Base-by-base conservation (phyloP, 148 eudicot genomes). In the Linanthus parryae region DNA sequence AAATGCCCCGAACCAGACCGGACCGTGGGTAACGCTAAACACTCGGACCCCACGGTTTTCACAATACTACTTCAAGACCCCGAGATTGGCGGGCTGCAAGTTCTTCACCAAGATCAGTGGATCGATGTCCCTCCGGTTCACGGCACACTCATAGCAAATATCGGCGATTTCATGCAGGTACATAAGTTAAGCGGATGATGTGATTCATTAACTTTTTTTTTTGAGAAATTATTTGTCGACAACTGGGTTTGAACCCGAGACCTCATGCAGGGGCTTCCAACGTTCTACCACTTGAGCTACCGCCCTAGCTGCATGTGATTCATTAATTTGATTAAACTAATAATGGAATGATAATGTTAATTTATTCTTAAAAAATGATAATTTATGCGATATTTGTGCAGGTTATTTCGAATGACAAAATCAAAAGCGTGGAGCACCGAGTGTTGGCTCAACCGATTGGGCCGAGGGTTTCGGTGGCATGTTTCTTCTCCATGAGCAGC, bases 121-220 rank as follows among this genome's bases (percentile, higher is more conserved):
- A 46, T 83, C 3, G 67, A 83, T 36, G 78, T 79, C 31, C 67
- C 70, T 8, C 94, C 96, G 5, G 12, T 59, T 2, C 65, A 61
- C n/a, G 94, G 89, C 20, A 81, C 96, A 31, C 75, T 84, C 24
- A 70, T 84, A 9, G 79, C 60, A 2, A 78, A 84, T 38, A 66
- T 84, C 34, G 94, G 96, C 19, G 94, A 81, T 56, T 57, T 78
- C 56, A 21, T 88, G 55, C 94, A 81, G 94, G 60, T 56, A 43
- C 16, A n/a, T n/a, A n/a, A n/a, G n/a, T n/a, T n/a, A n/a, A n/a
- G n/a, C n/a, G n/a, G n/a, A n/a, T n/a, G n/a, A n/a, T n/a, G n/a
- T n/a, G n/a, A n/a, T n/a, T n/a, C n/a, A n/a, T n/a, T n/a, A n/a
- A n/a, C n/a, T n/a, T n/a, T n/a, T n/a, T n/a, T n/a, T n/a, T n/a